These are phyloP conservation scores for Hanseniaspora meyeri DNA, from an alignment of 805 yeast species.

Conservation along the genomic window DNA sequence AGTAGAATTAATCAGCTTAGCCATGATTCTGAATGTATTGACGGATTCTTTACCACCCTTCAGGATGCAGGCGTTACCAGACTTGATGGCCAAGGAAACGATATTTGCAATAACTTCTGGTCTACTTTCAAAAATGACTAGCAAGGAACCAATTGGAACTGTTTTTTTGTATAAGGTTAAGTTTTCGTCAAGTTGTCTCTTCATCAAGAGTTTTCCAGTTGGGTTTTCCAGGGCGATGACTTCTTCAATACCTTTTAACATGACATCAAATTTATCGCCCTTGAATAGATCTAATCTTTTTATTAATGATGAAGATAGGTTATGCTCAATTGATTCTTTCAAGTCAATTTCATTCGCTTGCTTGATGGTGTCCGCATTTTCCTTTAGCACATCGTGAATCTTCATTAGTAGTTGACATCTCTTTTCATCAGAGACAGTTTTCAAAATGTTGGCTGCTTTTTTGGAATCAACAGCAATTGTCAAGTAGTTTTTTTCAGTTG, in stretches of 20 bases:
- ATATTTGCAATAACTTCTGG: conserved; percentile 98
- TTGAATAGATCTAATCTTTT: conserved; percentile 74
- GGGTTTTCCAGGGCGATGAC: conserved; percentile 87
- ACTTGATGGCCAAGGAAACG: conserved; percentile 86
- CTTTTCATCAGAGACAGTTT: conserved; percentile 60
- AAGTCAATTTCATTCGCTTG: conserved; percentile 67
- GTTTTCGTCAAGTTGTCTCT: conserved; percentile 81
- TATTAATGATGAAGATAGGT: conserved; percentile 56
- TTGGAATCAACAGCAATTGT: conserved; percentile 68
- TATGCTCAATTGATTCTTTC: conserved; percentile 49
- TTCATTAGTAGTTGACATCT: conserved; percentile 61
- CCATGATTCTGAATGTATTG: conserved; percentile 72
- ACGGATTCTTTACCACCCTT: conserved; percentile 94
- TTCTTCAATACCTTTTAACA: conserved; percentile 89
- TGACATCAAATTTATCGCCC: conserved; percentile 77
- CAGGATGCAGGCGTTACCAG: conserved; percentile 91
- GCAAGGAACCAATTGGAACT: conserved; percentile 86
- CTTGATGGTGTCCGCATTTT: conserved; percentile 48
- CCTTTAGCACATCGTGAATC: conserved; percentile 57
- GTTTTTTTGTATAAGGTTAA: conserved; percentile 69
- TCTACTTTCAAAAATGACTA: conserved; percentile 88
- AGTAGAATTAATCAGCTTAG: conserved; percentile 53
- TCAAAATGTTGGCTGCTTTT: conserved; percentile 68
- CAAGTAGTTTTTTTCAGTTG: conserved; percentile 3
- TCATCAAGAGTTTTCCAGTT: conserved; percentile 74